Evolutionary conservation across 202 grass and related monocot genomes (phyloP).

Genomic region (Carex arenaria): DNA sequence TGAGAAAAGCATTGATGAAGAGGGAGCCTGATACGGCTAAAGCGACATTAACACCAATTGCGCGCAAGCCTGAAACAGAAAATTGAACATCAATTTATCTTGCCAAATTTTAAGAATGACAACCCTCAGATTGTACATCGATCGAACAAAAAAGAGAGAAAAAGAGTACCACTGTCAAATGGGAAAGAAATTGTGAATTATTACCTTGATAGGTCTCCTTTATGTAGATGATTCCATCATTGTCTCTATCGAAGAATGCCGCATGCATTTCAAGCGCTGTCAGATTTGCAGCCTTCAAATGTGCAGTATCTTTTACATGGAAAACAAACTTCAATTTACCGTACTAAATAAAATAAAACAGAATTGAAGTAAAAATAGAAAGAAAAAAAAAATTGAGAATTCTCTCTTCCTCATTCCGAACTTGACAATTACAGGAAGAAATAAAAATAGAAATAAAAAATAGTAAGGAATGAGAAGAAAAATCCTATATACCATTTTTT

Average conservation of each 20-base stretch:
- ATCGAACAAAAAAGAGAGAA: not conserved
- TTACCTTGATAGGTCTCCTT: not conserved
- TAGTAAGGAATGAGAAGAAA: not conserved
- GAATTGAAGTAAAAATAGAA: too few species aligned
- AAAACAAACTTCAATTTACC: not conserved
- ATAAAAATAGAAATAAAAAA: not conserved
- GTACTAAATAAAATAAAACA: not conserved
- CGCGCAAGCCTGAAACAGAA: conserved; percentile 38
- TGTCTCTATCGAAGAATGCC: conserved; percentile 32
- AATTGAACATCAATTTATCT: not conserved
- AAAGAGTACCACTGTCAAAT: not conserved
- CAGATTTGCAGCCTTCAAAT: not conserved
- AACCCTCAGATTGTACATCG: not conserved
- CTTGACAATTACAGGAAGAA: not conserved
- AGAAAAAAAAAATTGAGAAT: not conserved
- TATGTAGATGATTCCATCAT: conserved; percentile 17
- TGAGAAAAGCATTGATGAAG: conserved; percentile 53
- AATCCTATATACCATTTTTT: not conserved
- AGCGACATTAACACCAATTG: conserved; percentile 32
- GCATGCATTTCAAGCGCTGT: conserved; percentile 31
- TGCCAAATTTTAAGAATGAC: not conserved
- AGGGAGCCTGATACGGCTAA: conserved; percentile 27
- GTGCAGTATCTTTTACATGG: not conserved
- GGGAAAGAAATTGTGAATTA: conserved; percentile 3
- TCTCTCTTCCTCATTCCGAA: not conserved